Evolutionary conservation across 352 stramenopile species (phyloP), one percentile per base, ranked within the genome.

Genomic region (Globisporangium mamillatum): DNA sequence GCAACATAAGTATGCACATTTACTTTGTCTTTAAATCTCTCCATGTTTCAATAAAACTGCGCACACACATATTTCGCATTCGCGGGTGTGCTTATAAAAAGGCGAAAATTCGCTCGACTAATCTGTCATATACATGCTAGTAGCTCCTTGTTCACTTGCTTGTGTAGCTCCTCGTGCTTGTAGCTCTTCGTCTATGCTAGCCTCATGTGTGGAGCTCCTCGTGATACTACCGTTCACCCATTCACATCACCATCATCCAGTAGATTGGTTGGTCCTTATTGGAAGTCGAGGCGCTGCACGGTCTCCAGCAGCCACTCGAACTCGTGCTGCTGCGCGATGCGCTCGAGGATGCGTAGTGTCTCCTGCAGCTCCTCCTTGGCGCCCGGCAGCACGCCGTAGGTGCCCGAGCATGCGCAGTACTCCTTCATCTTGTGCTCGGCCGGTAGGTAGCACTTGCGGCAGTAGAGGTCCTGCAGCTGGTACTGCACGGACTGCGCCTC

Each of bases 401-500:
- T 60, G 8, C 90, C 90, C 8, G 89, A 93, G 67, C 90, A 97
- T 4, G 74, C 65, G 67, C 90, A 97, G 62, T 94, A 92, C 57
- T 87, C 73, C 9, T 76, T 77, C 76, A 97, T 84, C 63, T 90
- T 90, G 74, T 90, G 72, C 66, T 93, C 86, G 32, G 77, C 80
- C 6, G 91, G 86, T 6, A 95, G 75, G 9, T 69, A 69, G 61
- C 90, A 97, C 66, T 96, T 96, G 50, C 62, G 44, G 75, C 91
- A 97, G 50, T 88, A 81, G 24, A 97, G 58, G 65, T 97, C 91
- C 72, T 98, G 95, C 29, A 98, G 76, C 72, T 98, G 94, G 70
- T 98, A 99, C 44, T 93, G 88, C 46, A 98, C 79, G 18, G 91
- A 93, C 63, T 90, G 81, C 38, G 81, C 79, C 46, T 98, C 80